phyloP scores from a whole-genome alignment of 2,329 filamentous ascomycete species.

The Sporothrix phasma region DNA sequence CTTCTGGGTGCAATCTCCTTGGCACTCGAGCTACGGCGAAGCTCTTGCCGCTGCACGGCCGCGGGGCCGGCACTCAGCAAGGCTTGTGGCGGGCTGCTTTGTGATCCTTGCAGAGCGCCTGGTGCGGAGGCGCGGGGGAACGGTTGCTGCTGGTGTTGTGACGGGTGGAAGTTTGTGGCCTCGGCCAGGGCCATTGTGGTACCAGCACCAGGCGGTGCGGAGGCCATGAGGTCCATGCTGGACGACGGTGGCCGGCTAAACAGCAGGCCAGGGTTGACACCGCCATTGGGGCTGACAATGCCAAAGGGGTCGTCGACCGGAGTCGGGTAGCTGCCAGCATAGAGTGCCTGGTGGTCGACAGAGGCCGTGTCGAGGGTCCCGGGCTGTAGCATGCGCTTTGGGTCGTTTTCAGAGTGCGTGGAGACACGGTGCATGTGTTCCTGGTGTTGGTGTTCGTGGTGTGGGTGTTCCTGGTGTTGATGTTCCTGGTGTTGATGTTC shows the following conservation, averaged over 20 bases:
- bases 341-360: constrained; percentile 29
- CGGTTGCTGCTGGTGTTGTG: constrained; percentile 12
- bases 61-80: constrained; percentile 24
- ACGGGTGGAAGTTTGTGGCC: constrained; percentile 19
- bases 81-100: constrained; percentile 19
- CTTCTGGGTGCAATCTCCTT: constrained; percentile 34
- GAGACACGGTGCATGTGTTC: constrained; percentile 16
- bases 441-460: constrained; percentile 19
- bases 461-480: constrained; percentile 23
- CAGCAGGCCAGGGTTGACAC: constrained; percentile 51
- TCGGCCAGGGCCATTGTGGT: constrained; percentile 7
- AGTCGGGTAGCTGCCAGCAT: constrained; percentile 33
- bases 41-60: constrained; percentile 26
- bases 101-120: constrained; percentile 20
- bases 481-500: constrained; percentile 26
- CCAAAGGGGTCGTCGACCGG: constrained; percentile 43
- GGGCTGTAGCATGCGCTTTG: constrained; percentile 35
- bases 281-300: constrained; percentile 35
- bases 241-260: constrained; percentile 44
- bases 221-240: constrained; percentile 30
- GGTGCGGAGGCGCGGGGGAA: constrained; percentile 21
- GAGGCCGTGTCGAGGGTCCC: constrained; percentile 29
- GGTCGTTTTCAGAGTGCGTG: constrained; percentile 35
- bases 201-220: constrained; percentile 12
- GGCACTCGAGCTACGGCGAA: constrained; percentile 37